Evolutionary conservation across 2,329 filamentous ascomycete species (phyloP), one percentile per base, ranked within the genome.

Genomic region (Cadophora gregata): DNA sequence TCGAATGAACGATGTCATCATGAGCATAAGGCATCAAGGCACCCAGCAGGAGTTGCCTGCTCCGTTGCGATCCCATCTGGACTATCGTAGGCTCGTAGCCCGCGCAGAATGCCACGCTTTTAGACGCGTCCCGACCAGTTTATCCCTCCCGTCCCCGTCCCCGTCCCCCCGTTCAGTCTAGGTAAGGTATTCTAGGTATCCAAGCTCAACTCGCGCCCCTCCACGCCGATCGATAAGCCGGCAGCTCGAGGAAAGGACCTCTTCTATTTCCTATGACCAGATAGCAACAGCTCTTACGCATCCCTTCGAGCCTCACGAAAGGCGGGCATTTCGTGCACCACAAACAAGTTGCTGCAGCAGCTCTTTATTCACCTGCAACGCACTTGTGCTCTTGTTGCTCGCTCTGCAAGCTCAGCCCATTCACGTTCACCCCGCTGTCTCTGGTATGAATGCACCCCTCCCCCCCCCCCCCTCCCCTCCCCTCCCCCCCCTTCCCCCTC

Each of bases 311-410:
- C 59, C 21, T 51, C 47, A 53, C 31, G 47, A 53, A n/a, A 31
- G 27, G 38, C 59, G 25, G n/a, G 10, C 59, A 42, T 38, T 27
- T 62, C n/a, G 1, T 62, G 10, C 27, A n/a, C 42, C 12, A 4
- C 31, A 36, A 36, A 36, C 16, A 8, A 31, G 29, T 56, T 36
- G 29, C 31, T 24, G 31, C 55, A 21, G n/a, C 19, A 36, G 29
- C 25, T 45, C 8, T 5, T 58, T 38, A 60, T 60, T 48, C 27
- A 21, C 38, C 58, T 60, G 58, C 36, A 60, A 29, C 27, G 58
- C 58, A 31, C 58, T 27, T 60, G 27, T 33, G 29, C 53, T 42
- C 21, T 27, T 10, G 10, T 58, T 1, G 19, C n/a, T 21, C 21
- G 42, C 42, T n/a, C 38, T 16, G 38, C 38, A 7, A 42, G 36